These are phyloP conservation scores for Ascobolus immersus DNA, from an alignment of 495 filamentous ascomycete genomes.

Conservation along the genomic window DNA sequence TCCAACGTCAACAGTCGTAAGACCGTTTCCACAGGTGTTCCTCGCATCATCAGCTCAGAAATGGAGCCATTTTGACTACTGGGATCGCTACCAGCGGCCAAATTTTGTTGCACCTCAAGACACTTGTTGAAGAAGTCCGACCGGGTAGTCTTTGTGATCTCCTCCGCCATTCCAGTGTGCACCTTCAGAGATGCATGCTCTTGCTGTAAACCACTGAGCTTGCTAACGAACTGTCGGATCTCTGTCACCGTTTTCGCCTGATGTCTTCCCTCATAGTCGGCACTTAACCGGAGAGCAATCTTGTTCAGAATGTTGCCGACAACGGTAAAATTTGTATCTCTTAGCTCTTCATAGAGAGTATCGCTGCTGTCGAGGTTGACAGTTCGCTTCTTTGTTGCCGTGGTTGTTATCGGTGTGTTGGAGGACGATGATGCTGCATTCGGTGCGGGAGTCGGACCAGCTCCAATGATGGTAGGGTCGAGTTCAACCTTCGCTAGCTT, in stretches of 20 bases:
- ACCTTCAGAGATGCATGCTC: constrained; percentile 79
- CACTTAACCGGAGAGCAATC: constrained; percentile 64
- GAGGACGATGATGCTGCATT: constrained; percentile 27
- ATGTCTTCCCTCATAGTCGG: constrained; percentile 74
- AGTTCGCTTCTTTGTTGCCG: constrained; percentile 54
- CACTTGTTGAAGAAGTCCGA: constrained; percentile 67
- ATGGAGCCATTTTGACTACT: constrained; percentile 69
- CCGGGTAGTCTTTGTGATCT: constrained; percentile 75
- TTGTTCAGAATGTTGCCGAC: constrained; percentile 73
- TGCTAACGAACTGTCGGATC: constrained; percentile 73
- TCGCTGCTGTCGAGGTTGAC: constrained; percentile 76
- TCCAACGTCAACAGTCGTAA: constrained; percentile 74
- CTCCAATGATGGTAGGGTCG: constrained; percentile 73
- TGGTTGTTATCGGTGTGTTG: constrained; percentile 23
- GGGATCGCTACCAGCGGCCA: constrained; percentile 75
- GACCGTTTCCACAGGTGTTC: constrained; percentile 48
- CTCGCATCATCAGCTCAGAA: constrained; percentile 76
- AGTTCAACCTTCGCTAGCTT: constrained; percentile 57
- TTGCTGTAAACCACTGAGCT: constrained; percentile 71
- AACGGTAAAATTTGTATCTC: constrained; percentile 87
- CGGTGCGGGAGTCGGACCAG: constrained; percentile 30
- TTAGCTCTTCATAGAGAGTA: constrained; percentile 63
- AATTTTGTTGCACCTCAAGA: constrained; percentile 84
- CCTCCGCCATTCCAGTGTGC: constrained; percentile 77
- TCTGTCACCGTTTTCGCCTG: constrained; percentile 68